Evolutionary conservation across 2,329 filamentous ascomycete genomes (phyloP), one percentile per base, ranked within the genome.

Genomic region (Colletotrichum caudatum): DNA sequence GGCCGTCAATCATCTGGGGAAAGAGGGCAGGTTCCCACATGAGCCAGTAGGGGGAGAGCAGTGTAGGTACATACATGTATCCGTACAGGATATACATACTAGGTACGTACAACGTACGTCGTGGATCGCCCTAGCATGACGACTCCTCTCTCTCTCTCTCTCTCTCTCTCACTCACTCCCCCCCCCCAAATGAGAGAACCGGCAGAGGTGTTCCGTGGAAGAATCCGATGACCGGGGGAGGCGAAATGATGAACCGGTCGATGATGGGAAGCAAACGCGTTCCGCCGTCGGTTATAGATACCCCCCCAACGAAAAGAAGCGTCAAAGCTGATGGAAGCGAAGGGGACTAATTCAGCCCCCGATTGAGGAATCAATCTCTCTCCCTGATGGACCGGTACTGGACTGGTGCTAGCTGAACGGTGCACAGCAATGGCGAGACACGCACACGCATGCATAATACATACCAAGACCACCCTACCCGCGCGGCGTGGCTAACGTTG

Each of bases 401-500:
- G 7, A 35, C 20, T 35, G 23, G 41, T 41, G 60, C 46, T 63
- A 53, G 60, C 48, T 26, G 35, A 53, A 39, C 60, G 48, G 60
- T 12, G 35, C 33, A 46, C 29, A 46, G 12, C 44, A 46, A 46
- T n/a, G 39, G 29, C 41, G 60, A 63, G 46, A 12, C 37, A 58
- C 56, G 29, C 51, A 54, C 51, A 12, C 44, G 16, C 46, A 23
- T 9, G 11, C 33, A 23, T n/a, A 39, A 23, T 9, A 33, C 33
- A 23, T n/a, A 26, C 14, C 8, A 51, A 11, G 35, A 26, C 35
- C 14, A 41, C 3, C 9, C 33, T 51, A 35, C 46, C 60, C 46
- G 60, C 46, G 33, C 60, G n/a, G 60, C 60, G 60, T 63, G 60
- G 60, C 60, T 41, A 63, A 63, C 60, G 60, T 63, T 29, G 35